A percentile compares a stretch with the other conserved stretches of the same genome.
Conservation (phyloP, 768 basidiomycete genomes). For the Pholiota conissans region DNA sequence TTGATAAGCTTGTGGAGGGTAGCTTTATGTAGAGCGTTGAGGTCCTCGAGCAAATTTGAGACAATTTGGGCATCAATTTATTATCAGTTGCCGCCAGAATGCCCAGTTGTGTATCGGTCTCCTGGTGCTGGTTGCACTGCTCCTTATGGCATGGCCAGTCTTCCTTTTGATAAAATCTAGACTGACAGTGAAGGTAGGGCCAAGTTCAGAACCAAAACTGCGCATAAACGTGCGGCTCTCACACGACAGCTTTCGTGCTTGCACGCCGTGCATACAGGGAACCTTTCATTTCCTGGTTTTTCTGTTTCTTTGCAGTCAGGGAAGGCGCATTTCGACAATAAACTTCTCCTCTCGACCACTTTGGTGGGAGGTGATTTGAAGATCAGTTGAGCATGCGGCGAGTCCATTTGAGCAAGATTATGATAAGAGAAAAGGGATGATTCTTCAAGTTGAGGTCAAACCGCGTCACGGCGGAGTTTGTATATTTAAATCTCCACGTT, state of each 20-base stretch:
- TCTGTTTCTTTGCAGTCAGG: neutral
- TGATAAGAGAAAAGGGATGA: too few relatives aligned
- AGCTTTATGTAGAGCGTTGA: neutral
- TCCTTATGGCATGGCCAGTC: neutral
- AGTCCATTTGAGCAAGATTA: too few relatives aligned
- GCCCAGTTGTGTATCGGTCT: neutral
- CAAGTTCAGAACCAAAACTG: neutral
- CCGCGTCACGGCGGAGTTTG: too few relatives aligned
- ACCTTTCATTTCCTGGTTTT: neutral
- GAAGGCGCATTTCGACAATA: neutral
- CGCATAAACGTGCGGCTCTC: too few relatives aligned
- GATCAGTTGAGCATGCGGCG: too few relatives aligned
- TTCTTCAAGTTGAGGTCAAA: too few relatives aligned
- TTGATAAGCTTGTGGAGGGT: neutral
- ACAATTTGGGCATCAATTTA: neutral
- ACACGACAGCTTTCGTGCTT: conserved; percentile 1
- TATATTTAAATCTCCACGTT: neutral
- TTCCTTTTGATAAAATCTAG: neutral
- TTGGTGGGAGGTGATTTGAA: neutral
- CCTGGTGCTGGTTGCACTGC: neutral
- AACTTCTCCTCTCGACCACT: neutral
- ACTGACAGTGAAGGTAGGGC: neutral
- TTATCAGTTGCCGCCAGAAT: neutral
- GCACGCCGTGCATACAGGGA: neutral
- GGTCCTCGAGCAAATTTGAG: neutral